Evolutionary conservation across 208 protist genomes (phyloP).

Genomic region (Leishmania martiniquensis): DNA sequence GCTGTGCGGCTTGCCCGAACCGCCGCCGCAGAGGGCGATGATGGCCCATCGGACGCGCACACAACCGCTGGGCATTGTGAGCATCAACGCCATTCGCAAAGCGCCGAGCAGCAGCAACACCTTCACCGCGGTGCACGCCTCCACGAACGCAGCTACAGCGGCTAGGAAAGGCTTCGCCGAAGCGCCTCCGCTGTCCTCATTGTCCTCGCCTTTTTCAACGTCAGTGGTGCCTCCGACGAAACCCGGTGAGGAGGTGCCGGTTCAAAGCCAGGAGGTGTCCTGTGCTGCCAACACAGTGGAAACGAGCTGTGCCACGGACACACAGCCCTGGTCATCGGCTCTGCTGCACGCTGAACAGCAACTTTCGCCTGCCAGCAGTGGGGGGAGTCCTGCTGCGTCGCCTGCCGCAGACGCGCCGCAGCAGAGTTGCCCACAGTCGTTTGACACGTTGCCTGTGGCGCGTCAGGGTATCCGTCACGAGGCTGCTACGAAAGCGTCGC

Average conservation of each 20-base stretch:
- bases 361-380: constrained; percentile 5
- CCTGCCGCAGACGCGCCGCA: not conserved
- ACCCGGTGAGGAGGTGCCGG: not conserved
- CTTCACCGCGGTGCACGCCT: constrained; percentile 20
- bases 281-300: not conserved
- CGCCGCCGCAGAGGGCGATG: not conserved
- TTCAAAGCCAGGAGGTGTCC: not conserved
- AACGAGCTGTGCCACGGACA: constrained; percentile 6
- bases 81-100: constrained; percentile 4
- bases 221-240: not conserved
- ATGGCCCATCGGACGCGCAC: constrained; percentile 1
- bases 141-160: constrained; percentile 7
- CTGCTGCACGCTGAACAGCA: constrained; percentile 21
- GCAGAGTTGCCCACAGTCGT: not conserved
- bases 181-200: not conserved
- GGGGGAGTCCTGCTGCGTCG: not conserved
- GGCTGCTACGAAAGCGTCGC: not conserved
- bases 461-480: not conserved
- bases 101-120: not conserved
- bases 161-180: not conserved
- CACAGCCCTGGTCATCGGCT: constrained; percentile 30
- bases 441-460: not conserved
- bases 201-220: not conserved
- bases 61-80: not conserved
- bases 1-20: constrained; percentile 4